Base-by-base conservation (phyloP, 352 stramenopile species). In the Phytopythium cucurbitacearum region DNA sequence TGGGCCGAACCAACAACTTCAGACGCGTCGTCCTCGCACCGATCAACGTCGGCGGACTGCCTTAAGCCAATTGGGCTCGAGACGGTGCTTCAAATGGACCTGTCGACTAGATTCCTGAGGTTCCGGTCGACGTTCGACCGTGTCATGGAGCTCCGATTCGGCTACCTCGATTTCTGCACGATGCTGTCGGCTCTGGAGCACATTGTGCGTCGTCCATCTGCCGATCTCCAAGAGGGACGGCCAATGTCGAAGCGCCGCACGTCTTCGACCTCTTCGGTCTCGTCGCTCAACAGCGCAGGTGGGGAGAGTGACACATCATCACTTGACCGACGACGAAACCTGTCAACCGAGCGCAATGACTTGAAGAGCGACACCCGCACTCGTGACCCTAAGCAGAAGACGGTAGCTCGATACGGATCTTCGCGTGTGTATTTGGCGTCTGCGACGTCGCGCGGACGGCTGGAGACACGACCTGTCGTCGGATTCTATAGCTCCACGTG, bases 91-190 rank as follows among this genome's bases (percentile, higher is more conserved):
- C 79, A 90, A 40, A 68, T 90, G 54, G 78, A 91, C 53, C 67
- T 91, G 32, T 64, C 51, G 11, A 83, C 65, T 3, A 64, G 67
- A 21, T 91, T 91, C 45, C 56, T 91, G 3, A 71, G 75, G 0
- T 78, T 89, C 21, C 78, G 80, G 40, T 74, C 77, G 13, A 86
- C 73, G 5, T 89, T 92, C 56, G 76, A 94, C 53, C 74, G 77
- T 5, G 74, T 91, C 28, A 76, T 94, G 58, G 79, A 92, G 36
- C 59, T 94, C 33, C 76, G 85, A 7, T 94, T 92, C 40, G 85
- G 85, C 1, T 94, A 94, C 50, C 55, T 94, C 57, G 85, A 94
- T 42, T 88, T 89, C 16, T 88, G 71, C 48, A 88, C 82, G 4
- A 65, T 88, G 7, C 59, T 84, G 6, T 69, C 68, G 21, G 77